Conservation (phyloP, 495 filamentous ascomycete species). For the Amniculicola lignicola region DNA sequence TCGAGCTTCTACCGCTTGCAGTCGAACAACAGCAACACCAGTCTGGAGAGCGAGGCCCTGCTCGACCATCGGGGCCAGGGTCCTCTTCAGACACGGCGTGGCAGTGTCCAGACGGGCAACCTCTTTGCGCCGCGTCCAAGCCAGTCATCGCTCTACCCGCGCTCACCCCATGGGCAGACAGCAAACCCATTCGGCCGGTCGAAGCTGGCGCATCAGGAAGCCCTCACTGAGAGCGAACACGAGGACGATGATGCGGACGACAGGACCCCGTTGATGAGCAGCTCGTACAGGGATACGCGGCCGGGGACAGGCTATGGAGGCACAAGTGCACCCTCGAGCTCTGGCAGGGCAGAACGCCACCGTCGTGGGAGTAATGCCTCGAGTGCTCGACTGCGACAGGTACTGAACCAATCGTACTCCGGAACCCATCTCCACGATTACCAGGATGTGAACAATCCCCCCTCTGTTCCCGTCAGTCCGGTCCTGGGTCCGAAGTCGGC, state of each 20-base stretch:
- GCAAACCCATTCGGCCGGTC: slow-evolving; percentile 20
- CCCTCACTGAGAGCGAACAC: slow-evolving; percentile 31
- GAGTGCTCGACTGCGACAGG: slow-evolving; percentile 24
- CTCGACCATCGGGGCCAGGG: slow-evolving; percentile 39
- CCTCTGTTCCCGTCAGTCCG: slow-evolving; percentile 82
- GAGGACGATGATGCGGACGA: slow-evolving; percentile 37
- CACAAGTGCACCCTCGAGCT: slow-evolving; percentile 22
- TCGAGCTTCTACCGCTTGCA: slow-evolving; percentile 39
- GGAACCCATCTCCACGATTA: slow-evolving; percentile 47
- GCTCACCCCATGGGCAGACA: neutral
- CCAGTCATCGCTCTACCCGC: slow-evolving; percentile 8
- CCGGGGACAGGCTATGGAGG: slow-evolving; percentile 26
- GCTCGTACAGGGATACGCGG: slow-evolving; percentile 19
- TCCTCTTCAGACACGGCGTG: slow-evolving; percentile 16
- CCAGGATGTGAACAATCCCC: slow-evolving; percentile 96
- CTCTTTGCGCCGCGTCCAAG: slow-evolving; percentile 7
- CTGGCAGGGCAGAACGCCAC: slow-evolving; percentile 5
- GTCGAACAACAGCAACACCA: slow-evolving; percentile 37
- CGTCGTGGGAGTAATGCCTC: slow-evolving; percentile 18
- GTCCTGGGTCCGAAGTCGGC: slow-evolving; percentile 57
- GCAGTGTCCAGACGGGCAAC: slow-evolving; percentile 15
- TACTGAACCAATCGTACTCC: slow-evolving; percentile 9
- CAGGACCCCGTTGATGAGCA: slow-evolving; percentile 37
- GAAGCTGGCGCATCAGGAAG: slow-evolving; percentile 25
- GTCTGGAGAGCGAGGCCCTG: slow-evolving; percentile 43